Percentiles rank a stretch among this genome's conserved stretches.
phyloP scores from a whole-genome alignment of 2,329 filamentous ascomycete genomes.

The Cercospora zeae-maydis region DNA sequence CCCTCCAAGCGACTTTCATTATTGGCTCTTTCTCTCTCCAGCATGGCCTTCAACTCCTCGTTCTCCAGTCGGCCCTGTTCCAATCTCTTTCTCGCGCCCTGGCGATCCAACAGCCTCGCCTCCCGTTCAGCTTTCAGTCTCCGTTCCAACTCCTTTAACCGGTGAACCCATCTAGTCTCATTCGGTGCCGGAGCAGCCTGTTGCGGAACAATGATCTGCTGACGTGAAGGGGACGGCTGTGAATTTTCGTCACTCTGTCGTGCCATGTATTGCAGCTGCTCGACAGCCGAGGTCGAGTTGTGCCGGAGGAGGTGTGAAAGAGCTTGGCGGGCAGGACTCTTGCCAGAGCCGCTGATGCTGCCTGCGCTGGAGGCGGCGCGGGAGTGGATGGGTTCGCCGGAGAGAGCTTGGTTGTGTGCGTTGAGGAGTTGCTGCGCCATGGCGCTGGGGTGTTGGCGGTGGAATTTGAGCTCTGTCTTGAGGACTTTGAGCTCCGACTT shows the following conservation, averaged over 20 bases:
- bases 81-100: slow-evolving; percentile 73
- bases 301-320: slow-evolving; percentile 54
- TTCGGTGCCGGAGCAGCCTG: slow-evolving; percentile 43
- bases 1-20: slow-evolving; percentile 1
- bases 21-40: slow-evolving; percentile 50
- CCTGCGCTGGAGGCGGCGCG: slow-evolving; percentile 22
- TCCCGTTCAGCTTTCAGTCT: slow-evolving; percentile 88
- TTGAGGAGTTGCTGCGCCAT: slow-evolving; percentile 36
- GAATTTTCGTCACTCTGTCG: slow-evolving; percentile 14
- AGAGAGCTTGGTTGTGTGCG: slow-evolving; percentile 26
- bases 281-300: slow-evolving; percentile 51
- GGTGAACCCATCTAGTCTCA: slow-evolving; percentile 78
- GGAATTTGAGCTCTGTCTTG: slow-evolving; percentile 62
- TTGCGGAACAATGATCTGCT: slow-evolving; percentile 46
- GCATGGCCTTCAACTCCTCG: slow-evolving; percentile 61
- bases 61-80: slow-evolving; percentile 74
- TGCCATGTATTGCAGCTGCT: slow-evolving; percentile 33
- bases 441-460: slow-evolving; percentile 45
- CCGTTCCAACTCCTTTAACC: slow-evolving; percentile 81
- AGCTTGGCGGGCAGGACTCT: slow-evolving; percentile 41
- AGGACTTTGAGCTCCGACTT: slow-evolving; percentile 59
- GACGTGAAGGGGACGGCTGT: slow-evolving; percentile 29
- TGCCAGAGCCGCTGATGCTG: slow-evolving; percentile 12
- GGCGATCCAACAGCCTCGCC: slow-evolving; percentile 76
- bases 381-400: slow-evolving; percentile 21